A percentile compares a stretch with the other conserved stretches of the same genome.
These are phyloP conservation scores for Albifimbria verrucaria DNA, from an alignment of 2,329 filamentous ascomycete genomes.

Conservation along the genomic window DNA sequence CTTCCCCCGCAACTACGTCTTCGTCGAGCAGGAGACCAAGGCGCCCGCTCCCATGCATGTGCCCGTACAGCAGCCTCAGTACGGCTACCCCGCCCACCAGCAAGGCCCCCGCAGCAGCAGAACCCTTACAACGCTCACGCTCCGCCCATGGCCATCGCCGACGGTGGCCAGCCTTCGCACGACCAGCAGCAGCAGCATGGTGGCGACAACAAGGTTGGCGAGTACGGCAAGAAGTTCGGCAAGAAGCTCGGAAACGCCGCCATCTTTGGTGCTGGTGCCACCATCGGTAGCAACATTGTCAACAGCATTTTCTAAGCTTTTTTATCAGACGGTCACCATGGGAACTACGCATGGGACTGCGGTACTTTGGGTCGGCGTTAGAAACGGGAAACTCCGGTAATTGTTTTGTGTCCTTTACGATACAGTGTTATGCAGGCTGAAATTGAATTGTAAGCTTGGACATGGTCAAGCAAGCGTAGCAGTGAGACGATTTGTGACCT, in stretches of 20 bases:
- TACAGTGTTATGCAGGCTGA: too few species aligned
- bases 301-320: slow-evolving; percentile 75
- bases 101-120: slow-evolving; percentile 43
- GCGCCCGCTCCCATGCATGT: slow-evolving; percentile 23
- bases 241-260: slow-evolving; percentile 82
- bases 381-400: not conserved
- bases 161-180: slow-evolving; percentile 39
- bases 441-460: too few species aligned
- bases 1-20: slow-evolving; percentile 89
- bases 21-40: slow-evolving; percentile 62
- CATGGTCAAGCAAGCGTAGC: too few species aligned
- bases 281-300: slow-evolving; percentile 84
- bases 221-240: slow-evolving; percentile 90
- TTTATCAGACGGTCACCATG: not conserved
- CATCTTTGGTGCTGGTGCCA: slow-evolving; percentile 90
- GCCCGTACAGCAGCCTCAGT: slow-evolving; percentile 30
- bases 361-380: not conserved
- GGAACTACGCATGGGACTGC: not conserved
- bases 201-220: slow-evolving; percentile 58
- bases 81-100: slow-evolving; percentile 34
- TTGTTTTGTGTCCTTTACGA: too few species aligned
- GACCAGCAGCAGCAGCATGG: slow-evolving; percentile 37
- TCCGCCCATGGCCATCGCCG: slow-evolving; percentile 71
- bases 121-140: slow-evolving; percentile 67
- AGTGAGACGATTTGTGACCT: too few species aligned